Evolutionary conservation across 345 rosid species (phyloP).

Genomic region (Ceriops zippeliana): DNA sequence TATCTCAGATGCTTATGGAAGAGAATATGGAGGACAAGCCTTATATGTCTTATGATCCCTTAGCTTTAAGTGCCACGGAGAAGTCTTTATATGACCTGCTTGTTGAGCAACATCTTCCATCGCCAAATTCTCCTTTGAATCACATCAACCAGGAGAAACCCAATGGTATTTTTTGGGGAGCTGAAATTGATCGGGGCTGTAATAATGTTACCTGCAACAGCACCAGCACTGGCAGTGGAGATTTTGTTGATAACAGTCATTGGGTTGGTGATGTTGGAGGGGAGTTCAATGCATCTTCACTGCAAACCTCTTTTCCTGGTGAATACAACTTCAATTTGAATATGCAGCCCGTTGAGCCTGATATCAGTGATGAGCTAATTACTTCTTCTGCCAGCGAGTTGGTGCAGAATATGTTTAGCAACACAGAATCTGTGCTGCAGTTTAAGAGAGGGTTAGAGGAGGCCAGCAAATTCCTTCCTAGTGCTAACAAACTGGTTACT

Average conservation of each 20-base stretch:
- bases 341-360: slow-evolving; percentile 3
- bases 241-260: not conserved
- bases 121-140: not conserved
- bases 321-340: slow-evolving; percentile 13
- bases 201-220: not conserved
- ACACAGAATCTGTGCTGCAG: slow-evolving; percentile 55
- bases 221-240: not conserved
- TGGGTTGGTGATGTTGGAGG: slow-evolving; percentile 17
- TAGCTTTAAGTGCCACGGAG: slow-evolving; percentile 25
- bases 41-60: slow-evolving; percentile 23
- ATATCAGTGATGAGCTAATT: slow-evolving; percentile 17
- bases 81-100: slow-evolving; percentile 24
- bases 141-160: slow-evolving; percentile 20
- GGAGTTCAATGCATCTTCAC: slow-evolving; percentile 4
- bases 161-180: slow-evolving; percentile 10
- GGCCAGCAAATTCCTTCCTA: slow-evolving; percentile 85
- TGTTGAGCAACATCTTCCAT: slow-evolving; percentile 16
- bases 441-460: slow-evolving; percentile 79
- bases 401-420: slow-evolving; percentile 52
- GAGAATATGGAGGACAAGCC: slow-evolving; percentile 30
- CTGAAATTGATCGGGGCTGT: slow-evolving; percentile 10
- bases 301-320: slow-evolving; percentile 14
- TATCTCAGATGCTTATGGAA: slow-evolving; percentile 30
- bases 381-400: slow-evolving; percentile 33
- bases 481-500: slow-evolving; percentile 38